Conservation (phyloP, 164 flowering plant species). For the Nymphaea thermarum region DNA sequence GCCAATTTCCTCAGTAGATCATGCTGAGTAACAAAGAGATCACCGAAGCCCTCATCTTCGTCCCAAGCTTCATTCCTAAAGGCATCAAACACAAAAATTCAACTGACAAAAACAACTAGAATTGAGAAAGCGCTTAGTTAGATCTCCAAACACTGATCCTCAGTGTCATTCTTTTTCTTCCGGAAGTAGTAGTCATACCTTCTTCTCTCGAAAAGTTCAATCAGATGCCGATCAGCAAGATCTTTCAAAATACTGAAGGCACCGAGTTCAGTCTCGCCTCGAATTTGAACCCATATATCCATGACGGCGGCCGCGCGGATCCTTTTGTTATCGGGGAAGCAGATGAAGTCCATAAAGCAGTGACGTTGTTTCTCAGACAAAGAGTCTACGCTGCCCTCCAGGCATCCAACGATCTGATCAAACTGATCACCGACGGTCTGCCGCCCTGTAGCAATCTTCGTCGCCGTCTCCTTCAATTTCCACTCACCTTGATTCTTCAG, state of each 20-base stretch:
- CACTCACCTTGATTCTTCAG: constrained; percentile 36
- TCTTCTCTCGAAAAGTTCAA: constrained; percentile 21
- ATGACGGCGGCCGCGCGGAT: constrained; percentile 34
- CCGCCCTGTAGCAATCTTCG: constrained; percentile 20
- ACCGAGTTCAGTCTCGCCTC: constrained; percentile 7
- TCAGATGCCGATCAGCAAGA: constrained; percentile 12
- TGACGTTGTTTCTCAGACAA: constrained; percentile 39
- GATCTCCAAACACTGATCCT: neutral
- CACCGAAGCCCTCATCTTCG: constrained; percentile 44
- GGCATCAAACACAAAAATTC: neutral
- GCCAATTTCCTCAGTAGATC: constrained; percentile 75
- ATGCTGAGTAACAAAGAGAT: constrained; percentile 57
- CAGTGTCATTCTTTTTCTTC: too few species aligned
- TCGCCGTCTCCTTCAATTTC: constrained; percentile 56
- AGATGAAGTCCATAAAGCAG: constrained; percentile 45
- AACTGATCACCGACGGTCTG: constrained; percentile 21
- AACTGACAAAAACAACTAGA: neutral
- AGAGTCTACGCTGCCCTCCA: constrained; percentile 40
- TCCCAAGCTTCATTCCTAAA: constrained; percentile 44
- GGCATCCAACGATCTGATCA: constrained; percentile 46
- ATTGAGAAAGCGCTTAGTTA: neutral
- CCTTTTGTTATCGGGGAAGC: constrained; percentile 43
- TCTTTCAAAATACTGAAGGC: constrained; percentile 5
- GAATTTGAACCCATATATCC: constrained; percentile 31
- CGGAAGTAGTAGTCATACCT: constrained; percentile 17